phyloP scores from a whole-genome alignment of 345 rosid genomes.

The Gossypium longicalyx region DNA sequence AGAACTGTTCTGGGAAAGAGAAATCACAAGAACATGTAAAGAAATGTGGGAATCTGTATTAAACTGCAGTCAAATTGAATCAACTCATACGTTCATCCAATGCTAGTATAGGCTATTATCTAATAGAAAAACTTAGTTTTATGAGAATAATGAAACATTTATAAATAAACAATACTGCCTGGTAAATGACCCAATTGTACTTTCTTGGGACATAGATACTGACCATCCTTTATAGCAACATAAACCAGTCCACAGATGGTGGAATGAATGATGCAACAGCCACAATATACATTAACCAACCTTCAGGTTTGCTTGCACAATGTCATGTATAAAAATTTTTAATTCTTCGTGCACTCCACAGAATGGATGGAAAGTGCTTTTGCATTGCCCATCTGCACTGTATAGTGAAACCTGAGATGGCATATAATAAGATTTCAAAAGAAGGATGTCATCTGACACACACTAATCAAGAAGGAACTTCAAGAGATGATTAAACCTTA shows the following conservation, averaged over 20 bases:
- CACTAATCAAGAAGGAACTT: background rate
- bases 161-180: background rate
- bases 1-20: background rate
- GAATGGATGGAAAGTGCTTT: slow-evolving; percentile 70
- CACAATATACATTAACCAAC: slow-evolving; percentile 29
- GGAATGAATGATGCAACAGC: background rate
- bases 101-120: background rate
- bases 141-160: background rate
- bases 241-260: background rate
- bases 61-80: slow-evolving; percentile 5
- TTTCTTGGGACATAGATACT: background rate
- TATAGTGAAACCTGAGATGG: slow-evolving; percentile 50
- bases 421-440: slow-evolving; percentile 4
- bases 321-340: slow-evolving; percentile 66
- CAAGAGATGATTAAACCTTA: background rate
- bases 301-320: slow-evolving; percentile 52
- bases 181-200: background rate
- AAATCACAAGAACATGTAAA: background rate
- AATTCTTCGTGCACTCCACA: slow-evolving; percentile 87
- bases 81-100: background rate
- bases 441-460: slow-evolving; percentile 1
- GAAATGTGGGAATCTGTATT: background rate
- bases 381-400: slow-evolving; percentile 49
- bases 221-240: background rate
- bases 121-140: background rate